Conservation (phyloP, 148 eudicot genomes). For the Silene conica region DNA sequence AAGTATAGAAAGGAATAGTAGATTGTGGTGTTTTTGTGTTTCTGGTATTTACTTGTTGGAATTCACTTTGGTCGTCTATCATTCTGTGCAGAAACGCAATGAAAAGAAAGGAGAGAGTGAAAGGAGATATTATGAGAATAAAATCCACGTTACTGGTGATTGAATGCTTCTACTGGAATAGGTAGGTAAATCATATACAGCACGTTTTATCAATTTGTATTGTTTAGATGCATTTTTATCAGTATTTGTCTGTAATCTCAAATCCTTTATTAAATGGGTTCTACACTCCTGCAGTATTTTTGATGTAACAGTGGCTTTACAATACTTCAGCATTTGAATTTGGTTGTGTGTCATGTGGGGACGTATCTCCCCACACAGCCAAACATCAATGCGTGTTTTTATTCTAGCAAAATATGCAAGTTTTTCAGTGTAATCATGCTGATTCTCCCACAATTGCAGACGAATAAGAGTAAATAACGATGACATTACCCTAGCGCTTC, state of each 20-base stretch:
- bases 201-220: background rate
- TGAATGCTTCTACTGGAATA: constrained; percentile 23
- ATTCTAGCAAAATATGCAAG: no score
- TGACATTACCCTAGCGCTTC: background rate
- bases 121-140: constrained; percentile 73
- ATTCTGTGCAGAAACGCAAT: constrained; percentile 74
- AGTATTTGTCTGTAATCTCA: background rate
- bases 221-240: background rate
- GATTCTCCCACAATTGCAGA: background rate
- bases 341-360: background rate
- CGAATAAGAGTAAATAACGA: background rate
- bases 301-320: no score
- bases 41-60: background rate
- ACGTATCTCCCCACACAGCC: background rate
- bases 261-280: background rate
- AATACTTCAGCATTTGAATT: background rate
- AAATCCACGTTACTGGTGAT: constrained; percentile 60
- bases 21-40: background rate
- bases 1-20: background rate
- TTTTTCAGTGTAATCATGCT: background rate
- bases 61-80: background rate
- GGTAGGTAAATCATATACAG: constrained; percentile 1
- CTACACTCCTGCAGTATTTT: no score
- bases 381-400: no score
- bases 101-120: constrained; percentile 87